Evolutionary conservation across 179 eudicot genomes (phyloP), one percentile per base, ranked within the genome.

Genomic region (Spinacia oleracea): DNA sequence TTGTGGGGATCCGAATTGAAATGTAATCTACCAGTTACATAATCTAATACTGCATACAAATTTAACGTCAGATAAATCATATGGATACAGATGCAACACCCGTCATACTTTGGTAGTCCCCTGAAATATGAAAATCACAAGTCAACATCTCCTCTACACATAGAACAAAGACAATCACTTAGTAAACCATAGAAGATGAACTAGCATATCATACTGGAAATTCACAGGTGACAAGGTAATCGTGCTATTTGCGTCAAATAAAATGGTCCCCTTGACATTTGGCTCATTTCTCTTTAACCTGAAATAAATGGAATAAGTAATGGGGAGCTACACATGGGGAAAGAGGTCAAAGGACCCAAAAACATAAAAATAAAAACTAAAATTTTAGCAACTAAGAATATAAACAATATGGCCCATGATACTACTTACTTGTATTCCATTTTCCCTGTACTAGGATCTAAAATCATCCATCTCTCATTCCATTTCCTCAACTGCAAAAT

Each of bases 31-130:
- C 23, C 21, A 42, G 15, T 65, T 21, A 35, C 23, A 25, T 23
- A 76, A 48, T 29, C 7, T 48, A 70, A 70, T 48, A 38, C 59
- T 77, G 60, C 46, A 77, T 1, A 72, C 16, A 6, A 25, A 35
- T 51, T 50, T 25, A 69, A 73, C 40, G 43, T 40, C 35, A 72
- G 21, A 51, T 23, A 58, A 32, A 80, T 53, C 32, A 55, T 12
- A 53, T 73, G 99, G 99, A 96, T 96, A 96, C 99, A 96, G 81
- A 96, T 88, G 84, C 98, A 93, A 87, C 99, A 96, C 77, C 98
- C 93, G 58, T 96, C 99, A 82, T 96, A 96, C 92, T 96, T 96
- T 1, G 97, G 97, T 50, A 87, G 89, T 75, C 99, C 99, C 80
- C 98, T 96, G 94, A 75, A 55, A 81, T 80, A 48, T 74, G 72